Conservation (phyloP, 192 early-diverging fungal species). For the Umbelopsis isabellina region DNA sequence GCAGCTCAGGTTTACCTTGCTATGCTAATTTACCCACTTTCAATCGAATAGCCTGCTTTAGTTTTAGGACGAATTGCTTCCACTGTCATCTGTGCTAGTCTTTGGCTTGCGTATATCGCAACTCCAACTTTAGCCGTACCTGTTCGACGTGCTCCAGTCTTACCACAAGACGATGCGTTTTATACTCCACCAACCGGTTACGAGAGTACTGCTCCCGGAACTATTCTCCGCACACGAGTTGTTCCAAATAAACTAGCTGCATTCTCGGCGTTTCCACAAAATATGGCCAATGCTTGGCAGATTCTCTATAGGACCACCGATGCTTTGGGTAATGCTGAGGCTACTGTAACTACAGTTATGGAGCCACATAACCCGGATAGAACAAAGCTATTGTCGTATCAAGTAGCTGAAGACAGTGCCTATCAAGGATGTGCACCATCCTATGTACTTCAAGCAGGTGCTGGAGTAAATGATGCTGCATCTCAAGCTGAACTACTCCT, state of each 20-base stretch:
- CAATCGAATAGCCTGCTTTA: slow-evolving; percentile 3
- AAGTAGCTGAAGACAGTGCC: slow-evolving; percentile 23
- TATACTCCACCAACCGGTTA: slow-evolving; percentile 14
- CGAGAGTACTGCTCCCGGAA: slow-evolving; percentile 2
- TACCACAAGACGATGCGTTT: slow-evolving; percentile 2
- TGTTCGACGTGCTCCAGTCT: neutral
- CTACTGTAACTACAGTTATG: slow-evolving; percentile 24
- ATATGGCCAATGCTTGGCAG: slow-evolving; percentile 14
- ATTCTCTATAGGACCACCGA: slow-evolving; percentile 24
- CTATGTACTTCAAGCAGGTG: slow-evolving; percentile 21
- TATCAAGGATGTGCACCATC: slow-evolving; percentile 22
- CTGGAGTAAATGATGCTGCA: neutral
- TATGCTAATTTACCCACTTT: neutral
- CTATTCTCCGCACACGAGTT: neutral
- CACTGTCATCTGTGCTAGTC: slow-evolving; percentile 1
- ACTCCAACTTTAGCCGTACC: neutral
- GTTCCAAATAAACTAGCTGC: slow-evolving; percentile 16
- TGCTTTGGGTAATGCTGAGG: slow-evolving; percentile 10
- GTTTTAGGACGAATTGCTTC: slow-evolving; percentile 12
- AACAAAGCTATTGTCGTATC: slow-evolving; percentile 9
- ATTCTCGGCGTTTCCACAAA: slow-evolving; percentile 13
- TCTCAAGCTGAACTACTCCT: slow-evolving; percentile 20
- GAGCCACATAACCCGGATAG: slow-evolving; percentile 20
- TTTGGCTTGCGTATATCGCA: slow-evolving; percentile 10
- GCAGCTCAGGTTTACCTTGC: no score